Conservation (phyloP, 192 early-diverging fungal genomes). For the Linnemannia schmuckeri region DNA sequence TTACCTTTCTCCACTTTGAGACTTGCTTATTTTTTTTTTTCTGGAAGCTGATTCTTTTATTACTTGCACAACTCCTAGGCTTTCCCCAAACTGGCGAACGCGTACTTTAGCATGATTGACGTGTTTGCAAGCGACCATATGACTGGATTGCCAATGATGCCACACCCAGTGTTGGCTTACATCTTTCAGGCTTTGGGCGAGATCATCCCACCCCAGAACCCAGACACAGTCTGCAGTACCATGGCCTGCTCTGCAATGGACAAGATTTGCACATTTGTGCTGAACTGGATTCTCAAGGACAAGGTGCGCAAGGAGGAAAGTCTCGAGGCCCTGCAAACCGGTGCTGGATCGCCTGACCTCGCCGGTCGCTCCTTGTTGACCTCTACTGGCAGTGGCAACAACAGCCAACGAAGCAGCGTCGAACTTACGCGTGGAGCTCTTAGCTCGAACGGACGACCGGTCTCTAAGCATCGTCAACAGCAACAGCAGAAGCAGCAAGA, state of each 20-base stretch:
- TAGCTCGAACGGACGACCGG: slow-evolving; percentile 32
- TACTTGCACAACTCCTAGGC: slow-evolving; percentile 50
- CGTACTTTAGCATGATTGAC: slow-evolving; percentile 79
- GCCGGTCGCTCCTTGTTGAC: slow-evolving; percentile 13
- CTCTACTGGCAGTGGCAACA: slow-evolving; percentile 30
- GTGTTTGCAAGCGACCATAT: slow-evolving; percentile 77
- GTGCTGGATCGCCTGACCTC: slow-evolving; percentile 48
- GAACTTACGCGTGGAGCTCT: slow-evolving; percentile 31
- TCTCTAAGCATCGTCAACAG: slow-evolving; percentile 51
- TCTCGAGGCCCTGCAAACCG: slow-evolving; percentile 10
- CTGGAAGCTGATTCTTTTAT: background rate
- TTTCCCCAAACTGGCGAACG: slow-evolving; percentile 70
- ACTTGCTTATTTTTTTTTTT: background rate
- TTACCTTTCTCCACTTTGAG: background rate
- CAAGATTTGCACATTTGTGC: slow-evolving; percentile 77
- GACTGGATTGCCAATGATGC: slow-evolving; percentile 70
- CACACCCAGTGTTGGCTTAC: slow-evolving; percentile 72
- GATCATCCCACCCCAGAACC: slow-evolving; percentile 69
- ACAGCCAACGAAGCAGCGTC: slow-evolving; percentile 20
- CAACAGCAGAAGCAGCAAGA: slow-evolving; percentile 46
- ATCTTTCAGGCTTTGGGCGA: slow-evolving; percentile 83
- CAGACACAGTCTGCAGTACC: slow-evolving; percentile 61
- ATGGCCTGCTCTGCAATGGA: slow-evolving; percentile 80
- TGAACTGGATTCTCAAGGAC: slow-evolving; percentile 61
- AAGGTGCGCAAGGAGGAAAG: slow-evolving; percentile 46